Evolutionary conservation across 768 basidiomycete species (phyloP), one percentile per base, ranked within the genome.

Genomic region (Pulveroboletus sp.): DNA sequence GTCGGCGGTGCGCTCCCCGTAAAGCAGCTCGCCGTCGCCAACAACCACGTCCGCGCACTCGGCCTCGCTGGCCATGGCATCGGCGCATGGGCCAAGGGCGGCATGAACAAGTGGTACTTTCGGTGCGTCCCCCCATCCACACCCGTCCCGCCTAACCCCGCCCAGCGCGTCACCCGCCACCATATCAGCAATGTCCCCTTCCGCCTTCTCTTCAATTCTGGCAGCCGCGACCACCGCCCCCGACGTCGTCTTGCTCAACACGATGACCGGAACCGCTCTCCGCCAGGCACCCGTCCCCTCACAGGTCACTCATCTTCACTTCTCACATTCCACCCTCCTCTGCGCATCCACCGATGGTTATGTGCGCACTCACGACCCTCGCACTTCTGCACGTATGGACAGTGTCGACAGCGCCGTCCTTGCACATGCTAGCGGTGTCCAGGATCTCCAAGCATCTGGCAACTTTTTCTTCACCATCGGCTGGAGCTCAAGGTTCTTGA

Each of bases 381-480:
- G 91, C 32, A 81, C 84, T 1, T 79, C 74, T 26, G 64, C 78
- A 35, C 76, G 70, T 50, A 72, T 76, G 47, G 70, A 76, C 40
- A 72, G 70, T 8, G 72, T 68, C 9, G 81, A 85, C 60, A 74
- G 70, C 55, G 71, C 78, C 8, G 77, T 89, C 17, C 83, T 81
- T 58, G 92, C 93, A 0, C 94, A 98, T 69, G 74, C 77, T 21
- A 82, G 84, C 46, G 90, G 90, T 5, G 76, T 96, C 24, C 84
- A 85, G 70, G 92, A 89, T 24, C 75, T 96, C 21, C 86, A 92
- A 57, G 78, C 78, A 0, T 77, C 80, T 37, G 91, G 89, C 3
- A 88, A 91, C 67, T 80, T 84, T 56, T 77, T 89, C 35, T 90
- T 88, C 60, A 91, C 89, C 7, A 89, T 93, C 57, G 94, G 94